Percentiles rank a stretch among this genome's conserved stretches.
Evolutionary conservation across 1,284 basidiomycete genomes (phyloP).

Genomic region (Singerocomus rubriflavus): DNA sequence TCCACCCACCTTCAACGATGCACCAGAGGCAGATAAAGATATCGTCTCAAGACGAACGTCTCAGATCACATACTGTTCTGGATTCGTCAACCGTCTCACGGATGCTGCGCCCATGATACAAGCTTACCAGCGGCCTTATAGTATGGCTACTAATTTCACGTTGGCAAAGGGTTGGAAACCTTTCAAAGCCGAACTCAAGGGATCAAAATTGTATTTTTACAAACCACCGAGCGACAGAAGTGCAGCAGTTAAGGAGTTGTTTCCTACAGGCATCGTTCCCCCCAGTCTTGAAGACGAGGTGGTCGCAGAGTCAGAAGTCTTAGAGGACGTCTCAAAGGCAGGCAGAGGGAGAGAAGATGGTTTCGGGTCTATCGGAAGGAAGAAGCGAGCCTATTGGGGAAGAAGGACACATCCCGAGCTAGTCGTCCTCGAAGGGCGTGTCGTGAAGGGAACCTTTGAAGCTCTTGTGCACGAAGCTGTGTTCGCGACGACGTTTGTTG

Average conservation of each 20-base stretch:
- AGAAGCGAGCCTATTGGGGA: slow-evolving; percentile 77
- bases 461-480: slow-evolving; percentile 76
- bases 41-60: slow-evolving; percentile 55
- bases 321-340: slow-evolving; percentile 27
- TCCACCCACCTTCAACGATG: slow-evolving; percentile 46
- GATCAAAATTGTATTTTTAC: slow-evolving; percentile 78
- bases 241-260: slow-evolving; percentile 64
- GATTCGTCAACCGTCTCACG: slow-evolving; percentile 70
- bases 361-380: slow-evolving; percentile 37
- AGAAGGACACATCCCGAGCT: slow-evolving; percentile 71
- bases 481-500: slow-evolving; percentile 65
- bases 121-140: slow-evolving; percentile 31
- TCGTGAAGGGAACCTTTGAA: slow-evolving; percentile 68
- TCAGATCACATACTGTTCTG: slow-evolving; percentile 70
- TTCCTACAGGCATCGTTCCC: slow-evolving; percentile 61
- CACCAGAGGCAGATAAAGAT: slow-evolving; percentile 23
- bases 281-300: slow-evolving; percentile 47
- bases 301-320: slow-evolving; percentile 21
- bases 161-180: slow-evolving; percentile 76
- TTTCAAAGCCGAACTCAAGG: slow-evolving; percentile 76
- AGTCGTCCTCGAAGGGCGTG: slow-evolving; percentile 37
- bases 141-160: slow-evolving; percentile 26
- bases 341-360: slow-evolving; percentile 37
- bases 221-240: slow-evolving; percentile 71
- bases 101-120: slow-evolving; percentile 44